Evolutionary conservation across 169 alveolate genomes (phyloP), one percentile per base, ranked within the genome.

Genomic region (Eimeria necatrix): DNA sequence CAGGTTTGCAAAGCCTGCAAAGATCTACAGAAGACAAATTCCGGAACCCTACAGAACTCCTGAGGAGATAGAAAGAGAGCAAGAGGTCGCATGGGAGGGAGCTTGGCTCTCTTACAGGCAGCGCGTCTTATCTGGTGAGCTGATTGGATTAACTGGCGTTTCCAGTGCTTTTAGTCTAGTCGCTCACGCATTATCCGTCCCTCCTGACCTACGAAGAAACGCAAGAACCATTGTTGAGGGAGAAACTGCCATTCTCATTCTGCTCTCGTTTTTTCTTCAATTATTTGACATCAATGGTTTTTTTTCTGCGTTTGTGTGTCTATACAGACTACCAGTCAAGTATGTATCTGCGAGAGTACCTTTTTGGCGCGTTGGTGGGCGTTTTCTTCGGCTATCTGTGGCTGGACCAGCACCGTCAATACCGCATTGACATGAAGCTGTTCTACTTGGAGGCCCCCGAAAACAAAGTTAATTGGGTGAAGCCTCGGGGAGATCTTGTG

Each of bases 401-500:
- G 51, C 81, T 85, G n/a, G 94, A 84, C 73, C 78, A 56, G 68
- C 96, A 94, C 91, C 70, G 96, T 9, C 96, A 94, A 83, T 94
- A 94, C 60, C 94, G 96, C 24, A n/a, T 94, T 18, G 99, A 98
- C 96, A 98, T 98, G 99, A 96, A 98, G 91, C 98, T 98, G 24
- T 98, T 95, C 96, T 98, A 98, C 94, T 96, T 97, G 81, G 98
- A 97, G 94, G 99, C 99, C 4, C 99, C 99, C 14, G 99, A 98
- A 93, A 98, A 97, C 95, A 98, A 98, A 94, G 89, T 97, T 88
- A 97, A 97, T 93, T 98, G 99, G 99, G 98, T 98, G 85, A 96
- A 94, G 26, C 99, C 99, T 9, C 95, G 99, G 10, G 99, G 99
- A 0, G 98, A 98, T 90, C 97, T 98, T 46, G 87, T 88, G 22